Percentiles rank a stretch among this genome's conserved stretches.
phyloP scores from a whole-genome alignment of 495 filamentous ascomycete species.

The Aspergillus bridgeri region DNA sequence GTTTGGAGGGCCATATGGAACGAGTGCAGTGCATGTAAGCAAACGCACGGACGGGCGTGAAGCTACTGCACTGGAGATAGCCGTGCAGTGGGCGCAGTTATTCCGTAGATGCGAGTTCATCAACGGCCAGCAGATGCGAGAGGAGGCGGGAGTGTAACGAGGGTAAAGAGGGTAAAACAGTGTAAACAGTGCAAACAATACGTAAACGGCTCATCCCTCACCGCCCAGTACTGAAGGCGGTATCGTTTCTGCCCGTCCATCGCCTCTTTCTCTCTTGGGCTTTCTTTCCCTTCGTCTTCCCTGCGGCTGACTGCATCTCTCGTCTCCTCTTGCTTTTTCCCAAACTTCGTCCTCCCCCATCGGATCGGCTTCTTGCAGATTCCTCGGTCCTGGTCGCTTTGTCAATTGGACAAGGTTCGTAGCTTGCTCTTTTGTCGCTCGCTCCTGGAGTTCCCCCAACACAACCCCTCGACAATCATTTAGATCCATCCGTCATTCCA shows the following conservation, averaged over 20 bases:
- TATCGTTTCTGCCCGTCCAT: neutral
- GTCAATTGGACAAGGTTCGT: neutral
- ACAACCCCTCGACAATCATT: neutral
- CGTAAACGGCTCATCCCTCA: too few species aligned
- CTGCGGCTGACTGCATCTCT: neutral
- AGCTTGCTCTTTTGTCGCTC: neutral
- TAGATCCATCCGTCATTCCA: neutral
- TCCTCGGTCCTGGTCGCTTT: neutral
- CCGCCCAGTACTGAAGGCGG: neutral
- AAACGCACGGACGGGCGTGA: neutral
- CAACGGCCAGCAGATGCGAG: constrained; percentile 14
- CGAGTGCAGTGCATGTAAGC: neutral
- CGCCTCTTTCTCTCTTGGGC: neutral
- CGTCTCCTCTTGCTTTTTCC: neutral
- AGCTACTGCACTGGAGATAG: constrained; percentile 7
- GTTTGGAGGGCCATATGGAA: constrained; percentile 7
- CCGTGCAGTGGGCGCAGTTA: constrained; percentile 14
- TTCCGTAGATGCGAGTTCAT: constrained; percentile 17
- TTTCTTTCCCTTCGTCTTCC: neutral
- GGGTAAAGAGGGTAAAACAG: too few species aligned
- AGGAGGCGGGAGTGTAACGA: constrained; percentile 10
- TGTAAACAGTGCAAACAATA: too few species aligned
- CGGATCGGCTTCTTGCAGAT: neutral
- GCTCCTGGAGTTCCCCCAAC: neutral
- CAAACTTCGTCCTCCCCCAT: neutral